These are phyloP conservation scores for Syzygium aqueum DNA, from an alignment of 345 rosid species.

Conservation along the genomic window DNA sequence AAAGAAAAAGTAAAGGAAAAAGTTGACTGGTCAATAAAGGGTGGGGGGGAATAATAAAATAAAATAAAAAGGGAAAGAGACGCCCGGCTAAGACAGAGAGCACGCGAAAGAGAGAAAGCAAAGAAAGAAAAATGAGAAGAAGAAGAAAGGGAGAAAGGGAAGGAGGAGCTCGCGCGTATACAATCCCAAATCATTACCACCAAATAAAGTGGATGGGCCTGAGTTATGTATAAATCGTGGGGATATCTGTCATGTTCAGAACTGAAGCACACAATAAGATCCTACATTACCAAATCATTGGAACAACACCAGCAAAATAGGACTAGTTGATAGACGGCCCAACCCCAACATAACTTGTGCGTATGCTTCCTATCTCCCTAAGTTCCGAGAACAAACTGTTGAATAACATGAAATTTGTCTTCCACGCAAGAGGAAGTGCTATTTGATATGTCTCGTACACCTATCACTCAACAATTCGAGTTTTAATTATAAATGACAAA, in stretches of 20 bases:
- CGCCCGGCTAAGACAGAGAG: too few relatives aligned
- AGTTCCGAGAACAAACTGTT: neutral
- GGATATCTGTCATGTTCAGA: neutral
- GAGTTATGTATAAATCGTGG: too few relatives aligned
- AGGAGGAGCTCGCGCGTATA: too few relatives aligned
- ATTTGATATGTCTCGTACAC: neutral
- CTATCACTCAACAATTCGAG: neutral
- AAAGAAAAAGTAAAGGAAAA: too few relatives aligned
- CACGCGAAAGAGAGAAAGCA: too few relatives aligned
- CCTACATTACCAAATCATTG: neutral
- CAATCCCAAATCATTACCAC: neutral
- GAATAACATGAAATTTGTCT: neutral
- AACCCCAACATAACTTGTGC: neutral
- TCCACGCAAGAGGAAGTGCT: neutral
- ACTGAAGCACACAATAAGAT: neutral
- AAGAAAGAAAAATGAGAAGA: too few relatives aligned
- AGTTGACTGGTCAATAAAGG: too few relatives aligned
- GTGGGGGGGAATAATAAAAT: too few relatives aligned
- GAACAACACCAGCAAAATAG: neutral
- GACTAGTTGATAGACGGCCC: neutral
- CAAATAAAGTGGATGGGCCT: neutral
- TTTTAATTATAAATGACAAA: rapidly evolving
- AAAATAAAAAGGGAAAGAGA: too few relatives aligned
- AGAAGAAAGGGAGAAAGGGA: too few relatives aligned
- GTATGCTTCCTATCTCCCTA: neutral